Evolutionary conservation across 2,329 filamentous ascomycete species (phyloP).

Genomic region (Fusarium sp.): DNA sequence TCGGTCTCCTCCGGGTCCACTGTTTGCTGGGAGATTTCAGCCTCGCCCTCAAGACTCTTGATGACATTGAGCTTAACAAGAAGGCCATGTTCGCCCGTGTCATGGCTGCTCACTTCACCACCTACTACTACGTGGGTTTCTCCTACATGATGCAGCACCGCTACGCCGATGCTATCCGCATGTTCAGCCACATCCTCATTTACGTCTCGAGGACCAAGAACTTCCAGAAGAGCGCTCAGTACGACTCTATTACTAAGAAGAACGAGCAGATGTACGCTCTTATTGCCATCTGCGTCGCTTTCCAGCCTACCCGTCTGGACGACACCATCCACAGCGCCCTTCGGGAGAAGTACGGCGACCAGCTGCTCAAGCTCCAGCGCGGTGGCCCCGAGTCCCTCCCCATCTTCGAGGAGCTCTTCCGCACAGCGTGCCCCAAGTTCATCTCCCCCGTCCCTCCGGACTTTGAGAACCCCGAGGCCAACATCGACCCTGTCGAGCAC

Average conservation of each 20-base stretch:
- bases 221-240: slow-evolving; percentile 99
- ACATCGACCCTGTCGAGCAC: slow-evolving; percentile 97
- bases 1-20: slow-evolving; percentile 95
- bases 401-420: slow-evolving; percentile 98
- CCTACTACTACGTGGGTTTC: slow-evolving; percentile 99
- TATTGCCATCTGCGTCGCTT: slow-evolving; percentile 98
- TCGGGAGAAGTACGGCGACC: slow-evolving; percentile 98
- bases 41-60: slow-evolving; percentile 97
- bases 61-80: slow-evolving; percentile 99
- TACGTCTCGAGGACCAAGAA: slow-evolving; percentile 99
- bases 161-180: slow-evolving; percentile 98
- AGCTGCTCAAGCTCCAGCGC: slow-evolving; percentile 95
- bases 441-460: slow-evolving; percentile 97
- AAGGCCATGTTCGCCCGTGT: slow-evolving; percentile 99
- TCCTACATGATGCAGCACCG: slow-evolving; percentile 99
- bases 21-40: slow-evolving; percentile 97
- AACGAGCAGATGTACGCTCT: slow-evolving; percentile 99
- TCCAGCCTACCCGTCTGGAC: slow-evolving; percentile 96
- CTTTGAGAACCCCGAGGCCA: slow-evolving; percentile 96
- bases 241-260: slow-evolving; percentile 99
- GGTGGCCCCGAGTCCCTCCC: slow-evolving; percentile 95
- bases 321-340: slow-evolving; percentile 99
- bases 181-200: slow-evolving; percentile 99
- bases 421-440: slow-evolving; percentile 98
- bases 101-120: slow-evolving; percentile 99